phyloP scores from a whole-genome alignment of 1,284 basidiomycete genomes.

The Vanrija sp. region DNA sequence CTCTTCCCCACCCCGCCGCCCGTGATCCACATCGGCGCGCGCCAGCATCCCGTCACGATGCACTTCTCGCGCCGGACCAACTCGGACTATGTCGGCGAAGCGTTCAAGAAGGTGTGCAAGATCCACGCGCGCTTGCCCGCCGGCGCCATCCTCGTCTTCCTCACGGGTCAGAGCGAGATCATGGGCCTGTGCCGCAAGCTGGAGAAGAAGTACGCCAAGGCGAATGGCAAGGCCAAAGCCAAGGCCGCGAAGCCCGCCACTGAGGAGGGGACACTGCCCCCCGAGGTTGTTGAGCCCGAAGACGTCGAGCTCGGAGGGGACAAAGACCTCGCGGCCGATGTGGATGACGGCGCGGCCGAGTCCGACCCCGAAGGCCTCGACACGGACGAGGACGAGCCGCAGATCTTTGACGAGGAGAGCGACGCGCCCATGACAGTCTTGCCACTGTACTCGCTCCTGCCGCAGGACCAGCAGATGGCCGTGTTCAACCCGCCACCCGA shows the following conservation, averaged over 20 bases:
- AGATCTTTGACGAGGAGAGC: conserved; percentile 46
- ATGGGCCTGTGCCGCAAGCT: conserved; percentile 63
- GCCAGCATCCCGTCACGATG: conserved; percentile 91
- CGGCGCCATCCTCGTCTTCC: conserved; percentile 68
- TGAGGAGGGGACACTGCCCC: conserved; percentile 15
- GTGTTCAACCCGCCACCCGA: conserved; percentile 65
- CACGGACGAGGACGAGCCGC: conserved; percentile 48
- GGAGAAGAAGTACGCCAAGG: conserved; percentile 69
- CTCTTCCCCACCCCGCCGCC: conserved; percentile 83
- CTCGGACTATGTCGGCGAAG: conserved; percentile 84
- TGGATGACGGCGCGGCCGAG: conserved; percentile 49
- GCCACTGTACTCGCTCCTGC: conserved; percentile 67
- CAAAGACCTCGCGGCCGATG: conserved; percentile 51
- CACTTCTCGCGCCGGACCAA: conserved; percentile 87
- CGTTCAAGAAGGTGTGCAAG: conserved; percentile 81
- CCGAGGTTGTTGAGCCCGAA: conserved; percentile 48
- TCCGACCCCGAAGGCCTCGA: conserved; percentile 49
- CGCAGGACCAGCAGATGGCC: conserved; percentile 68
- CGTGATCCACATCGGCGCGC: conserved; percentile 79
- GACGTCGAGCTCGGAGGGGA: conserved; percentile 48
- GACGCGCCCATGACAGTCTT: conserved; percentile 65
- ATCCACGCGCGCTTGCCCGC: conserved; percentile 68
- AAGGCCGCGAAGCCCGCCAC: conserved; percentile 3
- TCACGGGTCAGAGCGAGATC: conserved; percentile 76
- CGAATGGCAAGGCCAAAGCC: conserved; percentile 55